phyloP scores from a whole-genome alignment of 2,329 filamentous ascomycete species.

The Pezicula radicicola region DNA sequence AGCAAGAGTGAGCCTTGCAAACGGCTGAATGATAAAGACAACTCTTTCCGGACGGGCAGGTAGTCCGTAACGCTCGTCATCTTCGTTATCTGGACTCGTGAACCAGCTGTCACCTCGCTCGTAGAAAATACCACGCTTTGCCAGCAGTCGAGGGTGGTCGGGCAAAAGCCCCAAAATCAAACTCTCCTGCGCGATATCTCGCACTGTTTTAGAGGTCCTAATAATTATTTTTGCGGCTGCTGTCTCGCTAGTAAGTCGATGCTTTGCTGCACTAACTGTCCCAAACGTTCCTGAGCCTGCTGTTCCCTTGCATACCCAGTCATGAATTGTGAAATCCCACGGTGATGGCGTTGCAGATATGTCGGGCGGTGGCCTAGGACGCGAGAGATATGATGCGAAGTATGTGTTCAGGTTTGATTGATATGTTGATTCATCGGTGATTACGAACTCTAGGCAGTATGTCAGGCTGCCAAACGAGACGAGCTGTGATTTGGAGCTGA shows the following conservation, averaged over 20 bases:
- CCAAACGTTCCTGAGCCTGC: background rate
- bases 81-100: constrained; percentile 5
- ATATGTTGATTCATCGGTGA: background rate
- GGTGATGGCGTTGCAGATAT: constrained; percentile 1
- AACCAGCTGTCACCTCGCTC: constrained; percentile 9
- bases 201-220: background rate
- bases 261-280: background rate
- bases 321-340: background rate
- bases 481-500: constrained; percentile 3
- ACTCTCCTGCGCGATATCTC: background rate
- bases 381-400: background rate
- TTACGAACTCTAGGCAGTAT: constrained; percentile 3
- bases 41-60: constrained; percentile 1
- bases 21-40: constrained; percentile 1
- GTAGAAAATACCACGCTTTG: constrained; percentile 6
- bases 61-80: constrained; percentile 4
- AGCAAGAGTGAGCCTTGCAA: background rate
- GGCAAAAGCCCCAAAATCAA: constrained; percentile 2
- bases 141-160: constrained; percentile 1
- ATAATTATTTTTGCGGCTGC: constrained; percentile 4
- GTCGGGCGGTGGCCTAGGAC: background rate
- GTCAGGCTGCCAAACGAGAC: constrained; percentile 5
- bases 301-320: constrained; percentile 1
- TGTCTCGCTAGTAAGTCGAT: constrained; percentile 3
- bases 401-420: background rate